Evolutionary conservation across 495 filamentous ascomycete species (phyloP), one percentile per base, ranked within the genome.

Genomic region (Aspergillus baeticus): DNA sequence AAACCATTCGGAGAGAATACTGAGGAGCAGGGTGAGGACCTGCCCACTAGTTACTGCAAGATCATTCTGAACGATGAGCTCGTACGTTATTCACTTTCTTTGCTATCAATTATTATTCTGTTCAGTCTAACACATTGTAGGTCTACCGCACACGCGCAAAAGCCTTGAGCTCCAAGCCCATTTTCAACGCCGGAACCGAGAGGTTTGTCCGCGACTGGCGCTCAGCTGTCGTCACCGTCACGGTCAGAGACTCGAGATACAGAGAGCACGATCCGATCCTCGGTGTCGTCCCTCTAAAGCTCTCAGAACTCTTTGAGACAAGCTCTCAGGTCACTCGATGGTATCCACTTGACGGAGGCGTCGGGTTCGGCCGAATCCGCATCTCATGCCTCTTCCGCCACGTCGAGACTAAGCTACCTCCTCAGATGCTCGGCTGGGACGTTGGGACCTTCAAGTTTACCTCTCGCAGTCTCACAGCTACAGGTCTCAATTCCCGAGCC

Each of bases 111-210:
- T 6, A 29, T 8, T 42, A 10, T 29, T 20, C 23, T 45, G 21
- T 44, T 54, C 37, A 61, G 18, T 13, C 15, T 35, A 43, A 38
- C 18, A 6, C 2, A 33, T 15, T 41, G 0, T 57, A 82, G 79
- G 65, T 92, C 46, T 98, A 96, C 74, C 88, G 91, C 58, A 98
- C 93, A 29, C 85, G 93, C 60, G 78, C 88, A 18, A 97, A 98
- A 73, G 91, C 90, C 22, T 86, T 96, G 11, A 95, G 89, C 59
- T 92, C 88, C 42, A 92, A 92, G 70, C 93, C 93, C 10, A 96
- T 97, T 59, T 98, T 96, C 77, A 96, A 97, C 61, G 92, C 93
- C 13, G 93, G 93, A 34, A 96, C 92, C 6, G 93, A 98, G 66
- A 82, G 89, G 2, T 98, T 98, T 62, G 79, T 97, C n/a, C 85